phyloP scores from a whole-genome alignment of 768 basidiomycete species.

The Russula sp. region DNA sequence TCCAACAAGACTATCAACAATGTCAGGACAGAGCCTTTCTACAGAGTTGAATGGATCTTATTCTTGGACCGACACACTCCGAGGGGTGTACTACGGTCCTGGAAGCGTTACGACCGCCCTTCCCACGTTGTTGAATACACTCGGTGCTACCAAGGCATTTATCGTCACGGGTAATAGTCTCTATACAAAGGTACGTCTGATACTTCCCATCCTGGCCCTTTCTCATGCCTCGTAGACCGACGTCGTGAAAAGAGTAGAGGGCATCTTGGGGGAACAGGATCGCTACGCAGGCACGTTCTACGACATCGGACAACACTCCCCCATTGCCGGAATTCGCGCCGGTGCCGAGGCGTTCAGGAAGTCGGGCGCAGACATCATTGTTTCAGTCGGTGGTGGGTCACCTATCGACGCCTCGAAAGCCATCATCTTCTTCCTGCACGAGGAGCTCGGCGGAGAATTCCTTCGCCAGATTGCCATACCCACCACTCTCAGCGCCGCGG shows the following conservation, averaged over 20 bases:
- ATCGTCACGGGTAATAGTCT: conserved; percentile 69
- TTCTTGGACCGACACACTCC: conserved; percentile 60
- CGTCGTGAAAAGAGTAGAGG: conserved; percentile 50
- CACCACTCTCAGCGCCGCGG: conserved; percentile 75
- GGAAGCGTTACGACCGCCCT: conserved; percentile 57
- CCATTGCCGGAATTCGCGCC: conserved; percentile 56
- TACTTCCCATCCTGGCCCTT: background rate
- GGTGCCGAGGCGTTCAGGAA: conserved; percentile 52
- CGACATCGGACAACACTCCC: conserved; percentile 68
- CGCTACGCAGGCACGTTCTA: conserved; percentile 66
- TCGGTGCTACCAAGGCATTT: conserved; percentile 59
- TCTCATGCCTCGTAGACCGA: conserved; percentile 42
- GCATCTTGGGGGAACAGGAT: conserved; percentile 47
- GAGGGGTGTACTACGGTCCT: conserved; percentile 67
- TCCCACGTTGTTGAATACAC: conserved; percentile 48
- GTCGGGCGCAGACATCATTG: conserved; percentile 57
- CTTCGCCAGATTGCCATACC: conserved; percentile 72
- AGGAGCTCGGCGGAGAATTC: conserved; percentile 47
- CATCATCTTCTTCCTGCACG: conserved; percentile 56
- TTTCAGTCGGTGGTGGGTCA: conserved; percentile 75
- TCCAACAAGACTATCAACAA: background rate
- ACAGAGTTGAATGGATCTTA: conserved; percentile 49
- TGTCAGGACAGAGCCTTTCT: conserved; percentile 12
- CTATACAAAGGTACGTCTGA: conserved; percentile 46
- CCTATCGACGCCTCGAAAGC: conserved; percentile 76